Conservation (phyloP, 163 green algal genomes). For the Smithsoniella earleae region DNA sequence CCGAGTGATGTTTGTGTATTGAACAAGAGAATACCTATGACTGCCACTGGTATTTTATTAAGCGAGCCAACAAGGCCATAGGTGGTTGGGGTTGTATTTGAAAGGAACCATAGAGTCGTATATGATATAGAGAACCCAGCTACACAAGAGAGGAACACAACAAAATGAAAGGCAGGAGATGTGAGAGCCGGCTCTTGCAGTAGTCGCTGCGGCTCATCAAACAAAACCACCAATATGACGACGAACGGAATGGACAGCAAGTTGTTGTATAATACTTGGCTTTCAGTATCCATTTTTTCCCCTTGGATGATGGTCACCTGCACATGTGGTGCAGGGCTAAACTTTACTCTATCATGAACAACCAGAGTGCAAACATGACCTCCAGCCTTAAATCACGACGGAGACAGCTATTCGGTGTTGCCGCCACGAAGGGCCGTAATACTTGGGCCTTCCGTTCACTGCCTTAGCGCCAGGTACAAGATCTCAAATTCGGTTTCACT, state of each 20-base stretch:
- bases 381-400: no score
- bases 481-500: no score
- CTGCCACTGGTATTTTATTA: constrained; percentile 80
- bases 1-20: constrained; percentile 51
- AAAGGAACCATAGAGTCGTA: constrained; percentile 77
- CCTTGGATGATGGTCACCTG: not conserved
- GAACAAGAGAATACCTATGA: constrained; percentile 72
- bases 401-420: no score
- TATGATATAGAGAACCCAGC: constrained; percentile 79
- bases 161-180: constrained; percentile 59
- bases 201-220: constrained; percentile 48
- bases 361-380: no score
- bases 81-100: constrained; percentile 70
- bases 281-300: constrained; percentile 1
- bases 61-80: constrained; percentile 72
- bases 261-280: constrained; percentile 86
- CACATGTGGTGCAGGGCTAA: no score
- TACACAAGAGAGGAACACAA: constrained; percentile 52
- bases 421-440: no score
- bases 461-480: no score
- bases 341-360: no score
- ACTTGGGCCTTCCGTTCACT: no score
- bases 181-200: constrained; percentile 50
- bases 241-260: constrained; percentile 77
- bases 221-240: constrained; percentile 48